Base-by-base conservation (phyloP, 306 rosid species). In the Ziziphus jujuba region DNA sequence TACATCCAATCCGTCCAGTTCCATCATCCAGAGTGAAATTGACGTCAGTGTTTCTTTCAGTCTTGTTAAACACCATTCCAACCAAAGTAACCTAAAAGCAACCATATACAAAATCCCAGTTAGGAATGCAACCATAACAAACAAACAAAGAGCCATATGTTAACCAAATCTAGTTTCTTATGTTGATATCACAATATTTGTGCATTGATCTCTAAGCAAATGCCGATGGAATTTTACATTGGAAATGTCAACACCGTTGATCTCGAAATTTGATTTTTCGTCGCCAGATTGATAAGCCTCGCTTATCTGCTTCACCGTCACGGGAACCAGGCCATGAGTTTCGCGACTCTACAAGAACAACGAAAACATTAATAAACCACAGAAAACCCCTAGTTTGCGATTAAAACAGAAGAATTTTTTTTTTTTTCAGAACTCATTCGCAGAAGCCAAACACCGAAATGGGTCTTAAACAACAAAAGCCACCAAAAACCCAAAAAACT, bases 271-370 rank as follows among this genome's bases (percentile, higher is more conserved):
- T 0, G 96, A 82, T 43, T 95, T 95, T 61, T 95, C 99, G 63
- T 90, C 97, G 2, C 97, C 95, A 34, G 96, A 65, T 9, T 90
- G 95, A 56, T 84, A 65, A 2, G 96, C 89, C 66, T 90, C 96
- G 19, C 96, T 87, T 11, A 95, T 84, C 87, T 88, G 92, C 85
- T 95, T 95, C 73, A 88, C 95, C 6, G 97, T 90, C 77, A 88
- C 86, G 8, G 97, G 99, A 79, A 88, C 63, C 78, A 90, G 58
- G 55, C 97, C 97, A 62, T 83, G 92, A 55, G 80, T 64, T 8
- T 85, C 90, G 2, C 96, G 95, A 70, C 74, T 69, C 96, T 95
- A 68, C 67, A 48, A 36, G 16, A 2, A 61, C 7, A 33, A 23
- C 43, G 21, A 15, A 25, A 77, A 38, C 0, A 22, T 20, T 31